Evolutionary conservation across 179 eudicot genomes (phyloP), one percentile per base, ranked within the genome.

Genomic region (Vitellaria paradoxa): DNA sequence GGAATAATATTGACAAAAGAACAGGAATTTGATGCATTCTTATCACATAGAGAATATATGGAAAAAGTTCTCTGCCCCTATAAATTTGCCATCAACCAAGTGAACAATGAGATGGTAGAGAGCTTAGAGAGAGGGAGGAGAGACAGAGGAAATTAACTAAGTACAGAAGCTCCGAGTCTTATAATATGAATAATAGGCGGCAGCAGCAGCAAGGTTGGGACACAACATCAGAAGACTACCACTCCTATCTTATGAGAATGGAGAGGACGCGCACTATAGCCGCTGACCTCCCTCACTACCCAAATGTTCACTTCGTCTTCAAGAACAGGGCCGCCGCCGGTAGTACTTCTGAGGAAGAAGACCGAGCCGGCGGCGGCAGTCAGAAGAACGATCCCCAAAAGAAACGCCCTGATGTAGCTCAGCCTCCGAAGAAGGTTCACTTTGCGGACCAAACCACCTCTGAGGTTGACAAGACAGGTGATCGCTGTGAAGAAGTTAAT

Each of bases 11-110:
- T 59, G 63, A 59, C 74, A 15, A 61, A 77, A 37, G 68, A 57
- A 46, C 60, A 11, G 63, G 87, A 65, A 84, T 81, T 18, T 64
- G 84, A 76, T 84, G 80, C 87, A 23, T 53, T 68, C 68, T 81
- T 76, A 75, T 76, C 78, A 8, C 49, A 12, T 60, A 50, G 20
- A 62, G 82, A 84, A 81, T 75, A 80, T 55, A 11, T 30, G n/a
- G 49, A 72, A 37, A 5, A 20, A 12, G 47, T 8, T 13, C 12
- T 7, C 12, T 7, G 11, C 17, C 13, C 66, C 37, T 63, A 63
- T 63, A 63, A 63, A 63, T 63, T 6, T 10, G 20, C 0, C 37
- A 6, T 5, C 11, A 63, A 24, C 6, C 9, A 63, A 57, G 62
- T 6, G 62, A 57, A 57, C 40, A 49, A 20, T 20, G 1, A 21